Percentiles rank a stretch among this genome's conserved stretches.
phyloP scores from a whole-genome alignment of 2,329 filamentous ascomycete species.

The Blumeria graminis region DNA sequence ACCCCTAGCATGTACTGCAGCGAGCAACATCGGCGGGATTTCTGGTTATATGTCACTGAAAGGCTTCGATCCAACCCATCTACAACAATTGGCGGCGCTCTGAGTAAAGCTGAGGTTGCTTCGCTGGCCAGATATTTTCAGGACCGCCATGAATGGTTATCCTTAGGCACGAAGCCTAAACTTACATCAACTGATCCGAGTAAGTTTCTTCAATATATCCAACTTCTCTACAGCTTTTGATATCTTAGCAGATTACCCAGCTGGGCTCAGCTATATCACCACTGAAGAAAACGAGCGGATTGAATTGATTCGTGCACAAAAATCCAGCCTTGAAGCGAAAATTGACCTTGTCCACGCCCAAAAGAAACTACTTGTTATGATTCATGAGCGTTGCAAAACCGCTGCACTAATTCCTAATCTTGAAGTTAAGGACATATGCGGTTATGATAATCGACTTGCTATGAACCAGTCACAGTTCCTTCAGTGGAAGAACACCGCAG shows the following conservation, averaged over 20 bases:
- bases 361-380: slow-evolving; percentile 9
- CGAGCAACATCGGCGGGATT: slow-evolving; percentile 10
- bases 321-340: slow-evolving; percentile 5
- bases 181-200: slow-evolving; percentile 10
- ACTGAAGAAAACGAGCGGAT: slow-evolving; percentile 10
- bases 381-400: slow-evolving; percentile 8
- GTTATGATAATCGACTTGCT: slow-evolving; percentile 13
- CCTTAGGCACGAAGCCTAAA: slow-evolving; percentile 12
- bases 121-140: slow-evolving; percentile 7
- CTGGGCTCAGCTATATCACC: slow-evolving; percentile 11
- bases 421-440: slow-evolving; percentile 11
- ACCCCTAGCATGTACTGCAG: slow-evolving; percentile 14
- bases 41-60: slow-evolving; percentile 7
- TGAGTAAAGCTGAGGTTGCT: slow-evolving; percentile 9
- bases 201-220: slow-evolving; percentile 5
- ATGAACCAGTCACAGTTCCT: slow-evolving; percentile 13
- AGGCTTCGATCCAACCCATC: slow-evolving; percentile 7
- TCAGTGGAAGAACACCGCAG: slow-evolving; percentile 8
- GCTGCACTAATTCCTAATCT: slow-evolving; percentile 7
- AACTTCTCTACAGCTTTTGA: neutral
- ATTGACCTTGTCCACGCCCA: slow-evolving; percentile 8
- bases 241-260: slow-evolving; percentile 6
- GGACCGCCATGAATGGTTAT: slow-evolving; percentile 7
- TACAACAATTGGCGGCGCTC: slow-evolving; percentile 12
- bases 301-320: slow-evolving; percentile 7